Base-by-base conservation (phyloP, 2,329 filamentous ascomycete species). In the Drechslerella coelobrocha region DNA sequence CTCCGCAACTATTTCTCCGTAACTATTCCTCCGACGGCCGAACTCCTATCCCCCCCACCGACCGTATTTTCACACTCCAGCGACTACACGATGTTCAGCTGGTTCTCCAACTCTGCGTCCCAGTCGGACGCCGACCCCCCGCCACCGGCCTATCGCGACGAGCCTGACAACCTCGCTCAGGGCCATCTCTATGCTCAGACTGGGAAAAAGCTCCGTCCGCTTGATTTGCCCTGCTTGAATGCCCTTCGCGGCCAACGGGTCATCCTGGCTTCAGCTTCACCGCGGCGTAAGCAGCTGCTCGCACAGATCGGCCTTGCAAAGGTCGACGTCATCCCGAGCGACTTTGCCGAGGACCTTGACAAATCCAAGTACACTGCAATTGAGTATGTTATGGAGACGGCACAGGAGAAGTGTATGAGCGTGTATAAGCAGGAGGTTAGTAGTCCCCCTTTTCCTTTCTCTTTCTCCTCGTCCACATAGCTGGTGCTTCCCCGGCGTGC, bases 341-440 rank as follows among this genome's bases (percentile, higher is more conserved):
- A 84, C 59, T 88, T 90, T 73, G 88, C 90, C 56, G 94, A 99
- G 81, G 85, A 97, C 81, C 85, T 96, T 60, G 85, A 90, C 76
- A 96, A 97, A 79, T 79, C 81, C 6, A 78, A 80, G 1, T 84
- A 93, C 68, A 86, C 88, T 0, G 91, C 94, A 0, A 89, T 90
- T 78, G 92, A 96, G 81, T 99, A 99, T 81, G 94, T 97, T 19
- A 83, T 92, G 12, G 86, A 88, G 63, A 99, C 94, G 1, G 93
- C 93, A 2, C 86, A 86, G 21, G 85, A 89, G 75, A 99, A 99
- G 80, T 90, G 88, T 54, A 84, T 91, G 45, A 84, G 89, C 48
- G 90, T 97, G 8, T 89, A 89, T 79, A 78, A 78, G 27, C 77
- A 81, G 41, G 84, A 86, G 75, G 82, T 88, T 74, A 37, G 62